phyloP scores from a whole-genome alignment of 2,329 filamentous ascomycete genomes.

The Delphinella strobiligena region DNA sequence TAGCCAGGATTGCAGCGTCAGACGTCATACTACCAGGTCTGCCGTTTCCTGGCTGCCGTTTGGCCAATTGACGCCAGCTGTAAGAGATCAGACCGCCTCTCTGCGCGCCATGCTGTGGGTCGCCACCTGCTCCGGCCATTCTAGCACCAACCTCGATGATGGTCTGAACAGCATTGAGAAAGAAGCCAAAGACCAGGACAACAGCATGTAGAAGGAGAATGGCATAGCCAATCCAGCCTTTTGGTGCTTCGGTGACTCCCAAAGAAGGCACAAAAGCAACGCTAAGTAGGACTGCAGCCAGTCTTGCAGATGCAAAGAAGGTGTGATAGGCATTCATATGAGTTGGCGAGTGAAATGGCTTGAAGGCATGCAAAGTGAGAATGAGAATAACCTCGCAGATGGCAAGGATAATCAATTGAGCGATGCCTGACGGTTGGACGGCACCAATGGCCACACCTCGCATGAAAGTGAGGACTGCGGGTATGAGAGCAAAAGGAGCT shows the following conservation, averaged over 20 bases:
- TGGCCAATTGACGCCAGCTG: conserved; percentile 77
- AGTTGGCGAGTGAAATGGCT: conserved; percentile 78
- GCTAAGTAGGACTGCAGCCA: conserved; percentile 47
- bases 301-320: conserved; percentile 65
- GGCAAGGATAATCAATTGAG: conserved; percentile 80
- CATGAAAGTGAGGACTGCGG: conserved; percentile 71
- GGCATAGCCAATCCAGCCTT: conserved; percentile 90
- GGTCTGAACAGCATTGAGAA: conserved; percentile 83
- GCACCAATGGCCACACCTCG: conserved; percentile 86
- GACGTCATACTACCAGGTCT: conserved; percentile 68
- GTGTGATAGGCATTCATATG: conserved; percentile 97
- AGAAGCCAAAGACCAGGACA: conserved; percentile 82
- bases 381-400: conserved; percentile 90
- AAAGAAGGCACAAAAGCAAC: conserved; percentile 71
- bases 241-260: conserved; percentile 62
- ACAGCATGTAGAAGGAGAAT: conserved; percentile 77
- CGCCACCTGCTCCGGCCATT: conserved; percentile 69
- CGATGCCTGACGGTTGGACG: conserved; percentile 83
- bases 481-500: conserved; percentile 78
- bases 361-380: conserved; percentile 76
- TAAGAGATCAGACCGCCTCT: conserved; percentile 61
- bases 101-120: conserved; percentile 34
- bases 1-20: conserved; percentile 65
- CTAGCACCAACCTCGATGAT: conserved; percentile 79
- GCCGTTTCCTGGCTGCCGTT: conserved; percentile 41